phyloP scores from a whole-genome alignment of 1,284 basidiomycete genomes.

The Takashimella tepidaria region DNA sequence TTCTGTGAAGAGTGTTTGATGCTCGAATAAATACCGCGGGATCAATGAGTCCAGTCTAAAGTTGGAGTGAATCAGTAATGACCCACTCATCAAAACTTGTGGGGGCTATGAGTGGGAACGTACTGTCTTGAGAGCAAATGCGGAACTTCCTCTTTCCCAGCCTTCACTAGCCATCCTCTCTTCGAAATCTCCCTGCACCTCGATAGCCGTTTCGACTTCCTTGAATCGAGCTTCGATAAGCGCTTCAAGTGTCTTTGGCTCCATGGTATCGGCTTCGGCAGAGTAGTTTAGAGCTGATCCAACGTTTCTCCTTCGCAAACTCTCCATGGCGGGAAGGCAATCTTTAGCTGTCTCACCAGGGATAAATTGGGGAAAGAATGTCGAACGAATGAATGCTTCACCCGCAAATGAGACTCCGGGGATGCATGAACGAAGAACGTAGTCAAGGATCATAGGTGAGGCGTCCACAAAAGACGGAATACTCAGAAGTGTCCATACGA shows the following conservation, averaged over 20 bases:
- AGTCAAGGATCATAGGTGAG: constrained; percentile 61
- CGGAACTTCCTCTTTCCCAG: constrained; percentile 54
- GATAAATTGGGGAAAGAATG: constrained; percentile 77
- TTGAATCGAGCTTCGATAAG: constrained; percentile 7
- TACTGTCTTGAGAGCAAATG: constrained; percentile 72
- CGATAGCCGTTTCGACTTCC: constrained; percentile 55
- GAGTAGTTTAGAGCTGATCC: constrained; percentile 74
- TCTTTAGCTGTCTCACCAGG: constrained; percentile 71
- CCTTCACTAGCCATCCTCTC: constrained; percentile 43
- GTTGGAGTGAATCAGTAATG: not conserved
- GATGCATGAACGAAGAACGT: constrained; percentile 51
- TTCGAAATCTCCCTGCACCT: constrained; percentile 72
- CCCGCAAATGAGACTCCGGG: constrained; percentile 62
- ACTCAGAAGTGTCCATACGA: constrained; percentile 10
- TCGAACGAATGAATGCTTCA: constrained; percentile 63
- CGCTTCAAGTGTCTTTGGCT: constrained; percentile 7
- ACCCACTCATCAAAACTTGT: not conserved
- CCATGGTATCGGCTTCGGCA: constrained; percentile 66
- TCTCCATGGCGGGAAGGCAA: constrained; percentile 60
- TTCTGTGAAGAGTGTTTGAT: constrained; percentile 19
- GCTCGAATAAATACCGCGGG: constrained; percentile 25
- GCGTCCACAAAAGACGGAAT: constrained; percentile 67
- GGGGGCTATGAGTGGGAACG: constrained; percentile 18
- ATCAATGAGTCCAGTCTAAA: constrained; percentile 28
- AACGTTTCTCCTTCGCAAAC: constrained; percentile 62